Percentiles rank a stretch among this genome's conserved stretches.
Conservation (phyloP, 2,329 filamentous ascomycete genomes). For the Colletotrichum tanaceti region DNA sequence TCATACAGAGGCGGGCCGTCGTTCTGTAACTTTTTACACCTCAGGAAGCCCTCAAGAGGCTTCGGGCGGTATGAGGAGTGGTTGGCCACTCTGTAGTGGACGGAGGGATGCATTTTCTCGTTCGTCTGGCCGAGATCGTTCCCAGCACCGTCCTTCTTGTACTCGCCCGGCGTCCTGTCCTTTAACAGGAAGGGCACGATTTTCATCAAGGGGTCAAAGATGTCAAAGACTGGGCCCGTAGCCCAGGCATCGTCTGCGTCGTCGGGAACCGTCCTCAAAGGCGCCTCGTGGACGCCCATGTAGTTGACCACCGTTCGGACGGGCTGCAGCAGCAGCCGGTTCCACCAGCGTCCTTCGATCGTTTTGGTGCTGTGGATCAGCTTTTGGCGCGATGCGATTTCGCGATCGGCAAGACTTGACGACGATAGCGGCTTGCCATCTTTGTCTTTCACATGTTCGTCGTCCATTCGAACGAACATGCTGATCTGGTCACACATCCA, state of each 20-base stretch:
- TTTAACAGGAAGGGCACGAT: conserved; percentile 10
- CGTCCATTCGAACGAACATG: background rate
- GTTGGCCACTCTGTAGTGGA: conserved; percentile 10
- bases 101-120: conserved; percentile 32
- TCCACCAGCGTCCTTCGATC: background rate
- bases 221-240: conserved; percentile 20
- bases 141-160: conserved; percentile 5
- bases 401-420: conserved; percentile 15
- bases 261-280: background rate
- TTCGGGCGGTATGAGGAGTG: background rate
- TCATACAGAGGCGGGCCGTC: background rate
- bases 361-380: background rate
- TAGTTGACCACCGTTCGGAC: background rate
- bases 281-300: background rate
- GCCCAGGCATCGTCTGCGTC: conserved; percentile 22
- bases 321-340: background rate
- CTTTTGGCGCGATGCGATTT: background rate
- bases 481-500: conserved; percentile 39
- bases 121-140: conserved; percentile 13
- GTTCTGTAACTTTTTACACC: background rate
- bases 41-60: background rate
- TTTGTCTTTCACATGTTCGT: background rate
- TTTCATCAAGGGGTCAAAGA: conserved; percentile 19
- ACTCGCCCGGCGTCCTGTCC: conserved; percentile 33
- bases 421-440: too few species aligned